Evolutionary conservation across 2,329 filamentous ascomycete genomes (phyloP), one percentile per base, ranked within the genome.

Genomic region (Talaromyces sp.): DNA sequence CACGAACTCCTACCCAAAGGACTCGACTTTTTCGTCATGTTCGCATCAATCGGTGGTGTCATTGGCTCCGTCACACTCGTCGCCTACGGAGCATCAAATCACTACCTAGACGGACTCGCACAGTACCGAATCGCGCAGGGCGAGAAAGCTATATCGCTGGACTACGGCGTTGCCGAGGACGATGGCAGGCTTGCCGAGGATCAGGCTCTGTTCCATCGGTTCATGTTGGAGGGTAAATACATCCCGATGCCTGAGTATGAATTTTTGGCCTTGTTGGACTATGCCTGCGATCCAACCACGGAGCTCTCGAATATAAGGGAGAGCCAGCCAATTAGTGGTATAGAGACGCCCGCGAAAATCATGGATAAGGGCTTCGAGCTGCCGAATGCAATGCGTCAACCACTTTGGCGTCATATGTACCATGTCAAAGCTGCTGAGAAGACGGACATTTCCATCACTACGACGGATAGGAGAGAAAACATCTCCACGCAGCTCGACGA

Each of bases 241-340:
- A 58, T 58, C 31, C 54, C 54, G n/a, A 58, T 58, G 54, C 54
- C 54, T 25, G 54, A 58, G 27, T 58, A 58, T 58, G 54, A 58
- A 8, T 58, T 58, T 19, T 38, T 58, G 54, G 54, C 54, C 31
- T 27, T 58, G 31, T 58, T 58, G 34, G 54, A 58, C 31, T 58
- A 58, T 13, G 54, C 54, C 2, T 58, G 43, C 11, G 43, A 47
- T 25, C 43, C 43, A 13, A 47, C 19, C 19, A 47, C 43, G 2
- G 19, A 47, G 11, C 19, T 47, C 1, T 25, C 43, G 2, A 25
- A 47, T 25, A 1, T 25, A 6, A 13, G 43, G 11, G 43, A 47
- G 43, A 47, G 43, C 1, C 43, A 47, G 43, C 43, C 43, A 13
- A 47, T 47, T 15, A 47, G 43, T 47, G 43, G 43, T 15, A 47